Evolutionary conservation across 1,284 basidiomycete genomes (phyloP).

Genomic region (Ceratobasidium sp.): DNA sequence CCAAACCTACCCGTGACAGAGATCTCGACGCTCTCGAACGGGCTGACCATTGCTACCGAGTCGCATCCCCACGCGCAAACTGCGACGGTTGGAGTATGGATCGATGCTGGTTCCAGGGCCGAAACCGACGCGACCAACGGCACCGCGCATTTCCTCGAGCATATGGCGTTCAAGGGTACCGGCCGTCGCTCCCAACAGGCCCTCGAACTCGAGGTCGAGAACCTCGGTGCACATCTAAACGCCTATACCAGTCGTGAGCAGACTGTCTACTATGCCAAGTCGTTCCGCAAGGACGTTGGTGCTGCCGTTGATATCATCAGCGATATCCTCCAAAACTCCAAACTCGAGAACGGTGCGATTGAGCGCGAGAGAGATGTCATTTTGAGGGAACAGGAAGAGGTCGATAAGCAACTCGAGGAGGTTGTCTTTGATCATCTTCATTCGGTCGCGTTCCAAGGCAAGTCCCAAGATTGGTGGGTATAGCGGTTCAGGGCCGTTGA

Average conservation of each 20-base stretch:
- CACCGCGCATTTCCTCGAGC: slow-evolving; percentile 98
- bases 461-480: slow-evolving; percentile 45
- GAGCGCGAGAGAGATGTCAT: slow-evolving; percentile 98
- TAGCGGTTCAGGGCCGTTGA: slow-evolving; percentile 36
- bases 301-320: slow-evolving; percentile 95
- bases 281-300: slow-evolving; percentile 95
- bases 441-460: slow-evolving; percentile 93
- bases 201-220: slow-evolving; percentile 97
- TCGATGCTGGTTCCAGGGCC: slow-evolving; percentile 96
- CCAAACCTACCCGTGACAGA: slow-evolving; percentile 70
- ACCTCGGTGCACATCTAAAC: slow-evolving; percentile 96
- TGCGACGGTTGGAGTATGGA: slow-evolving; percentile 98
- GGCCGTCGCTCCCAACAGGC: slow-evolving; percentile 87
- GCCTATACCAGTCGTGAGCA: slow-evolving; percentile 99
- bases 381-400: slow-evolving; percentile 97
- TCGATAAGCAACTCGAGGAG: slow-evolving; percentile 98
- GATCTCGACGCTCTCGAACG: slow-evolving; percentile 88
- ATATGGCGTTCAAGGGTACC: slow-evolving; percentile 98
- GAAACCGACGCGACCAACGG: slow-evolving; percentile 95
- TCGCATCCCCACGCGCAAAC: slow-evolving; percentile 94
- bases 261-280: slow-evolving; percentile 99
- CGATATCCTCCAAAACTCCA: slow-evolving; percentile 98
- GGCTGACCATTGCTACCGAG: slow-evolving; percentile 92
- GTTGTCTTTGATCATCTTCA: slow-evolving; percentile 99
- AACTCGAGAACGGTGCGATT: slow-evolving; percentile 87